Conservation (phyloP, 1,284 basidiomycete genomes). For the Jaminaea rosea region DNA sequence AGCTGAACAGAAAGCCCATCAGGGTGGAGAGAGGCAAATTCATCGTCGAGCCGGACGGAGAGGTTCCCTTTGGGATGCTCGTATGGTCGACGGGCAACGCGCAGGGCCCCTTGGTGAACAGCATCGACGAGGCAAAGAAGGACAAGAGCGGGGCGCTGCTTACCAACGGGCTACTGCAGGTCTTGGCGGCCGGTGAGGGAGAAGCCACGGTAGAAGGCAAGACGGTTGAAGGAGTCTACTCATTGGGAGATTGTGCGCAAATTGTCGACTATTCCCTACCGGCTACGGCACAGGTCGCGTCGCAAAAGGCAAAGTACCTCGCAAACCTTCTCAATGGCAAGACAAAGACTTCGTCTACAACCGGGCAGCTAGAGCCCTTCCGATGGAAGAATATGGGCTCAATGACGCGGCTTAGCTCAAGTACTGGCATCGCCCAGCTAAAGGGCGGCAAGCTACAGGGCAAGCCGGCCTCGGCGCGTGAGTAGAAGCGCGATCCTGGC, state of each 20-base stretch:
- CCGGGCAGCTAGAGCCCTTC: too few relatives aligned
- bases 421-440: neutral
- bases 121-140: slow-evolving; percentile 57
- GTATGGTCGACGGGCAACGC: slow-evolving; percentile 77
- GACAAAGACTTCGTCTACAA: too few relatives aligned
- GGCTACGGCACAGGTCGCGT: slow-evolving; percentile 48
- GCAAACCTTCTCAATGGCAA: slow-evolving; percentile 16
- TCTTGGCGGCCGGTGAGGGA: slow-evolving; percentile 4
- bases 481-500: too few relatives aligned
- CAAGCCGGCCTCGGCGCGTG: slow-evolving; percentile 60
- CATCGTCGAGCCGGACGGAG: slow-evolving; percentile 47
- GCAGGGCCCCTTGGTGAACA: slow-evolving; percentile 65
- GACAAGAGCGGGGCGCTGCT: slow-evolving; percentile 58
- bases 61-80: slow-evolving; percentile 65
- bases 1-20: neutral
- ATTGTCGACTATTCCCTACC: slow-evolving; percentile 50
- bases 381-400: too few relatives aligned
- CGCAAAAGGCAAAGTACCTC: slow-evolving; percentile 36
- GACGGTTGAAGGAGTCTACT: slow-evolving; percentile 25
- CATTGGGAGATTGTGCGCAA: slow-evolving; percentile 64
- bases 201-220: neutral
- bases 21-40: slow-evolving; percentile 14
- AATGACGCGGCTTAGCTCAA: neutral
- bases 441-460: slow-evolving; percentile 49
- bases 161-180: slow-evolving; percentile 15